Base-by-base conservation (phyloP, 192 early-diverging fungal genomes). In the Rhizophagus clarus region DNA sequence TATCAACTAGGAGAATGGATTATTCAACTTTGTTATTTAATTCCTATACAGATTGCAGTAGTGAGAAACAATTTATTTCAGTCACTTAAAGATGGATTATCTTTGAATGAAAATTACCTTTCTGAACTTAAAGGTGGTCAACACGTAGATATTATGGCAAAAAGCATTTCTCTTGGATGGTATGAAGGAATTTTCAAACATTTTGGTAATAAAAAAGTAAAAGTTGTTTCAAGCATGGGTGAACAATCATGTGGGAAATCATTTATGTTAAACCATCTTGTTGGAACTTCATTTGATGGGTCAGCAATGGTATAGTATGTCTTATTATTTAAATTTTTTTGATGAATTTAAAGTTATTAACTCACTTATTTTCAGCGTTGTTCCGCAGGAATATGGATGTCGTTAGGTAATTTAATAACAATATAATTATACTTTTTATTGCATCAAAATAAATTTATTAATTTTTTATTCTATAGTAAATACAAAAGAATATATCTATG, bases 191-290 rank as follows among this genome's bases (percentile, higher is more conserved):
- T n/a, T n/a, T n/a, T n/a, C n/a, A n/a, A n/a, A n/a, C 64, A 74
- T 61, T 74, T 63, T 75, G 79, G 72, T 4, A 42, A 74, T 64
- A 26, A 42, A 14, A 42, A 73, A 34, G 70, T 80, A 2, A 80
- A 80, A 62, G 79, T 73, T 3, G 72, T 80, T 15, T 76, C 72
- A 10, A 61, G 47, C 26, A 80, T 80, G 79, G 79, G 79, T 4
- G 79, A 80, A 61, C 79, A 80, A 72, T 76, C 72, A 1, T 74
- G 71, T 22, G 79, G 79, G 28, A 80, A 80, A 40, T 80, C 72
- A 14, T 80, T 56, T 15, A 34, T 79, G 29, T 24, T 80, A 9
- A 80, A 80, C 15, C 79, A 80, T 40, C 37, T 76, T 20, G 10
- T 76, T 26, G 75, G 75, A 17, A 63, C 75, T 20, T 64, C 61